phyloP scores from a whole-genome alignment of 1,284 basidiomycete species.

The Moesziomyces antarcticus region DNA sequence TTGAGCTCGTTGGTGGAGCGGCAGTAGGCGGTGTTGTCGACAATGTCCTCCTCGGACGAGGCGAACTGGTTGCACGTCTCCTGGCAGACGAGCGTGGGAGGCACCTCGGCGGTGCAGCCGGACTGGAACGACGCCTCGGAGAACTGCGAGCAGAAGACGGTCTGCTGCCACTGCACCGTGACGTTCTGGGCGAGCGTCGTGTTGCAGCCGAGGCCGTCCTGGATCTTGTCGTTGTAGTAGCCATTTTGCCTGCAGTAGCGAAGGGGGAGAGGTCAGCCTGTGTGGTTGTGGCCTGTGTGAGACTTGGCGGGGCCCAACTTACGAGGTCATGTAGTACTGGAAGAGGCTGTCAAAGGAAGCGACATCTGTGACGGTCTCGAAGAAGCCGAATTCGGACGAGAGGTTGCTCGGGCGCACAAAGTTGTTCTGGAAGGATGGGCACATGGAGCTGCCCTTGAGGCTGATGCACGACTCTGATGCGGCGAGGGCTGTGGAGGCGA shows the following conservation, averaged over 20 bases:
- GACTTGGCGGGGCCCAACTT: slow-evolving; percentile 2
- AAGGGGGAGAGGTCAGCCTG: not conserved
- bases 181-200: slow-evolving; percentile 50
- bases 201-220: slow-evolving; percentile 56
- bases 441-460: slow-evolving; percentile 49
- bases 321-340: slow-evolving; percentile 67
- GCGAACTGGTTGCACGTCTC: slow-evolving; percentile 58
- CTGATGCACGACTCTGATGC: slow-evolving; percentile 53
- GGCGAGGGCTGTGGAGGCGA: slow-evolving; percentile 24
- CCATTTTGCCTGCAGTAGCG: slow-evolving; percentile 47
- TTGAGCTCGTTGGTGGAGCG: slow-evolving; percentile 52
- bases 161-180: slow-evolving; percentile 60
- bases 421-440: slow-evolving; percentile 59
- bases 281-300: not conserved
- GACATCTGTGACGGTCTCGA: slow-evolving; percentile 67
- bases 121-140: slow-evolving; percentile 55
- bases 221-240: slow-evolving; percentile 59
- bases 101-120: slow-evolving; percentile 51
- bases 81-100: slow-evolving; percentile 61
- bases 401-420: slow-evolving; percentile 68
- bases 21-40: slow-evolving; percentile 60
- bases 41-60: slow-evolving; percentile 49
- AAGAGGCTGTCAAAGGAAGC: slow-evolving; percentile 69
- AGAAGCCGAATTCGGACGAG: slow-evolving; percentile 66
- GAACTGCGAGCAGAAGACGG: slow-evolving; percentile 62